Evolutionary conservation across 495 filamentous ascomycete genomes (phyloP).

Genomic region (Extremus antarcticus): DNA sequence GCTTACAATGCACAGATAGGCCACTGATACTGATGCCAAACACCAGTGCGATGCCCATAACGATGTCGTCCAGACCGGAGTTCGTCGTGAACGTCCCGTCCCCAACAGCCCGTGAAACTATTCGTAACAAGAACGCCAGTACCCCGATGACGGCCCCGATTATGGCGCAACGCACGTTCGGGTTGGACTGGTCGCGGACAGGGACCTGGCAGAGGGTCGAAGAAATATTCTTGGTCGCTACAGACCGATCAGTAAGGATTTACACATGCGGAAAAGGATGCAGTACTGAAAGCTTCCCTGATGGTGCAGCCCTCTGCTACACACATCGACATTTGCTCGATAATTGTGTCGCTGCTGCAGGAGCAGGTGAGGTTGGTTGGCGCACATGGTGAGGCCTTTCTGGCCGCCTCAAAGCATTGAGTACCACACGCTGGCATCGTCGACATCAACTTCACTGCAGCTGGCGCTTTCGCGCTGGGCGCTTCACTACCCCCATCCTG

Average conservation of each 20-base stretch:
- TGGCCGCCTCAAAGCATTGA: too few relatives aligned
- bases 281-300: background rate
- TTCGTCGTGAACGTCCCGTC: background rate
- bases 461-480: too few relatives aligned
- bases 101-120: background rate
- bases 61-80: background rate
- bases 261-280: background rate
- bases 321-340: background rate
- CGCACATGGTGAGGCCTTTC: background rate
- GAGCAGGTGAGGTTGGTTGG: background rate
- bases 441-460: too few relatives aligned
- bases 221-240: background rate
- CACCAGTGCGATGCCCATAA: background rate
- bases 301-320: background rate
- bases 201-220: background rate
- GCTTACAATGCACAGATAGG: background rate
- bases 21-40: background rate
- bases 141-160: background rate
- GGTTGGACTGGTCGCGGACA: background rate
- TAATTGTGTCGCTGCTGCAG: background rate
- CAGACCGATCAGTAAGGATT: background rate
- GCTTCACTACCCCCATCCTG: too few relatives aligned
- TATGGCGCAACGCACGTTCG: too few relatives aligned
- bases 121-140: background rate
- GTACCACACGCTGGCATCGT: too few relatives aligned